These are phyloP conservation scores for Emmonsiellopsis sp. DNA, from an alignment of 2,329 filamentous ascomycete species.

Conservation along the genomic window DNA sequence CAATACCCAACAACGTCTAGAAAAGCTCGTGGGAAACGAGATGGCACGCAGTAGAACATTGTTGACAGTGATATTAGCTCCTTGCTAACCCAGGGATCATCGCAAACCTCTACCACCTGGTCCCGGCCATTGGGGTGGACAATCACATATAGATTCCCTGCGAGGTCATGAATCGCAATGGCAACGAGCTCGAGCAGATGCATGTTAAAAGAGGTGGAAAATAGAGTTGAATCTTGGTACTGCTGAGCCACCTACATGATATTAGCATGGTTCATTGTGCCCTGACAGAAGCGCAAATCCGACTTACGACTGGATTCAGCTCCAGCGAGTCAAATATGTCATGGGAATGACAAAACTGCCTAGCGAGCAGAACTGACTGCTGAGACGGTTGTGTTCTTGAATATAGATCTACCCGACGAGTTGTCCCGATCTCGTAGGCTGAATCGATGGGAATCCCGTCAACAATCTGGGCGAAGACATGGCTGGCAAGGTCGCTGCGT, in stretches of 20 bases:
- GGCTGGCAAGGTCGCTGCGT: not conserved
- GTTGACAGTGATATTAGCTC: not conserved
- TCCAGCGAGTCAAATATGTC: not conserved
- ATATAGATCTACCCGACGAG: not conserved
- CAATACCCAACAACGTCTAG: conserved; percentile 2
- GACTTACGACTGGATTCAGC: not conserved
- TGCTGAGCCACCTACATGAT: not conserved
- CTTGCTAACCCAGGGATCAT: not conserved
- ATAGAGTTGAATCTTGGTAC: not conserved
- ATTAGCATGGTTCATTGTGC: not conserved
- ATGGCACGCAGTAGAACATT: not conserved
- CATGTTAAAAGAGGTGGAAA: conserved; percentile 1
- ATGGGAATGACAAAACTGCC: not conserved
- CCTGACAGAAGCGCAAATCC: not conserved
- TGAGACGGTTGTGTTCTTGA: not conserved
- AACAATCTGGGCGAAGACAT: conserved; percentile 1
- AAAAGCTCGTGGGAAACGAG: not conserved
- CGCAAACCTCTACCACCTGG: too few relatives aligned
- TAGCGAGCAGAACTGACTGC: not conserved
- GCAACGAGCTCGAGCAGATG: conserved; percentile 4
- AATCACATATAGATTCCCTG: not conserved
- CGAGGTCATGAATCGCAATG: not conserved
- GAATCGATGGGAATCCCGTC: not conserved
- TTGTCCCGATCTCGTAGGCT: conserved; percentile 1
- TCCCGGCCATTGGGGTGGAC: not conserved